Conservation (phyloP, 1,284 basidiomycete genomes). For the Volvariella surrecta region DNA sequence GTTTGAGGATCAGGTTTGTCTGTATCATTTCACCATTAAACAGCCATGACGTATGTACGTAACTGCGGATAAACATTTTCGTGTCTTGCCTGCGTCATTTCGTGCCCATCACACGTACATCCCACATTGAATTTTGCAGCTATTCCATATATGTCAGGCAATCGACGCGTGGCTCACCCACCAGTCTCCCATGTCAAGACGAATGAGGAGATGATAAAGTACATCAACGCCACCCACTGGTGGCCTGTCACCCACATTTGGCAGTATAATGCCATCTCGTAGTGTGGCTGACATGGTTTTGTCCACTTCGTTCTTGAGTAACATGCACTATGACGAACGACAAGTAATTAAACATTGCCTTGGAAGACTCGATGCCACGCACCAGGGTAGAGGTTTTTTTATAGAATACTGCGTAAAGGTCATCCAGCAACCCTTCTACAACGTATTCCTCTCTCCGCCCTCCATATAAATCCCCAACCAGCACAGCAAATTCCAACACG, state of each 20-base stretch:
- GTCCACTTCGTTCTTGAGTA: conserved; percentile 32
- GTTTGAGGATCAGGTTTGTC: no score
- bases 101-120: no score
- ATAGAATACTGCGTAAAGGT: conserved; percentile 46
- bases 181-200: conserved; percentile 39
- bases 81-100: no score
- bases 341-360: no score
- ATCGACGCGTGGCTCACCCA: conserved; percentile 25
- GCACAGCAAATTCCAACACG: conserved; percentile 62
- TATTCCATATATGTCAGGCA: no score
- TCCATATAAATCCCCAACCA: conserved; percentile 54
- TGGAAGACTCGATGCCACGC: no score
- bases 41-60: no score
- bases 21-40: no score
- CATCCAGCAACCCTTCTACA: conserved; percentile 45
- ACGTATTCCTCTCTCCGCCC: conserved; percentile 49
- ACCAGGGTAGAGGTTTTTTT: conserved; percentile 52
- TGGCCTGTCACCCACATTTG: conserved; percentile 12
- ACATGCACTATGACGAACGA: no score
- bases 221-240: conserved; percentile 39
- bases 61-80: no score
- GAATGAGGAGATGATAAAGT: conserved; percentile 37
- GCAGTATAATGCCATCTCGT: conserved; percentile 12
- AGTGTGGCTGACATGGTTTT: conserved; percentile 21
- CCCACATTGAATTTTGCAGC: no score